phyloP scores from a whole-genome alignment of 2,329 filamentous ascomycete species.

The Hypomyces rosellus region DNA sequence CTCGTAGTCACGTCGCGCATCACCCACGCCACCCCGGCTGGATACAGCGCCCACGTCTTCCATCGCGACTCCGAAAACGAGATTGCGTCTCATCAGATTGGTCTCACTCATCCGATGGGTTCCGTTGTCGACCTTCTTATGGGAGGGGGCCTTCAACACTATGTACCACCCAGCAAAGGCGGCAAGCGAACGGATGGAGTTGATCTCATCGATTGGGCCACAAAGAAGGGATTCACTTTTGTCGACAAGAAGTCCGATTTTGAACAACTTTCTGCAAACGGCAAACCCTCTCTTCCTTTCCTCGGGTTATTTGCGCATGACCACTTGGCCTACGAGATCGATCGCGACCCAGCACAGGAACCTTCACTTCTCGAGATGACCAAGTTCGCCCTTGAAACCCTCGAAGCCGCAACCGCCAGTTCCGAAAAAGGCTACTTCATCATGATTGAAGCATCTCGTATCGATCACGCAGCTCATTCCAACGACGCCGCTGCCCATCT shows the following conservation, averaged over 20 bases:
- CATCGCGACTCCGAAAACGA: conserved; percentile 20
- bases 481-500: conserved; percentile 19
- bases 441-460: conserved; percentile 21
- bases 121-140: conserved; percentile 17
- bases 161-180: conserved; percentile 15
- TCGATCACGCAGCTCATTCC: conserved; percentile 19
- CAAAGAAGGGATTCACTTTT: conserved; percentile 16
- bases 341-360: conserved; percentile 15
- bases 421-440: conserved; percentile 17
- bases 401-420: conserved; percentile 12
- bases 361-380: conserved; percentile 17
- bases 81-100: conserved; percentile 20
- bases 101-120: conserved; percentile 17
- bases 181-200: conserved; percentile 16
- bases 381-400: conserved; percentile 15
- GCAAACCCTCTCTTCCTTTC: conserved; percentile 16
- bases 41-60: conserved; percentile 18
- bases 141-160: conserved; percentile 19
- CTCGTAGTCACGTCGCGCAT: conserved; percentile 19
- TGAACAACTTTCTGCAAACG: conserved; percentile 7
- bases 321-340: conserved; percentile 19
- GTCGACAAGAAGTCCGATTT: conserved; percentile 14
- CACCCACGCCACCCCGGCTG: conserved; percentile 19
- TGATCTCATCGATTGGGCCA: conserved; percentile 19
- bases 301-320: conserved; percentile 16